Evolutionary conservation across 306 rosid genomes (phyloP).

Genomic region (Adenanthera pavonina): DNA sequence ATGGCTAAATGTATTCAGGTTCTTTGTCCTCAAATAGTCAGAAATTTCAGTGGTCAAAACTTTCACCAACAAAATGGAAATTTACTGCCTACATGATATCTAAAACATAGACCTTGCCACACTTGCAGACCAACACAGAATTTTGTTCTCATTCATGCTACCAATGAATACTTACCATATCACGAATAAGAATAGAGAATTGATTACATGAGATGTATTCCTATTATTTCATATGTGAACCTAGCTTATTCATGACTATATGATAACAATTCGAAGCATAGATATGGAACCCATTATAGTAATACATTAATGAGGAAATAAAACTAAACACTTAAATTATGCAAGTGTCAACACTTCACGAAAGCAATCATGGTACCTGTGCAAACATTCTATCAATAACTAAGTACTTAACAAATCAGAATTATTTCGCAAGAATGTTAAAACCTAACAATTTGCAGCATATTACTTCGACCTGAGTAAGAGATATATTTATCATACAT

Average conservation of each 20-base stretch:
- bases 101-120: not conserved
- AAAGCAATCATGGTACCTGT: not conserved
- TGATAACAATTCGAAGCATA: constrained; percentile 20
- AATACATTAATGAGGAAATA: not conserved
- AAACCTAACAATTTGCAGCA: not conserved
- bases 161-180: not conserved
- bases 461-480: not conserved
- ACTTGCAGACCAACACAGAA: constrained; percentile 2
- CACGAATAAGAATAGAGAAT: not conserved
- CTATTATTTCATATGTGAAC: not conserved
- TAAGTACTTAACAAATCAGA: not conserved
- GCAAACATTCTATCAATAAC: not conserved
- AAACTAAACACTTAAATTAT: constrained; percentile 20
- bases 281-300: constrained; percentile 2
- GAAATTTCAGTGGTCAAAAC: constrained; percentile 11
- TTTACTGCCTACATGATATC: constrained; percentile 7
- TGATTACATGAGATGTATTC: constrained; percentile 8
- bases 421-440: not conserved
- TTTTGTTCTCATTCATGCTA: constrained; percentile 1
- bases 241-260: constrained; percentile 2
- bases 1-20: too few relatives aligned
- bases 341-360: not conserved
- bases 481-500: not conserved
- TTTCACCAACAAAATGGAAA: constrained; percentile 26
- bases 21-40: not conserved